Conservation (phyloP, 441 rosid species). For the Macaranga tanarius region DNA sequence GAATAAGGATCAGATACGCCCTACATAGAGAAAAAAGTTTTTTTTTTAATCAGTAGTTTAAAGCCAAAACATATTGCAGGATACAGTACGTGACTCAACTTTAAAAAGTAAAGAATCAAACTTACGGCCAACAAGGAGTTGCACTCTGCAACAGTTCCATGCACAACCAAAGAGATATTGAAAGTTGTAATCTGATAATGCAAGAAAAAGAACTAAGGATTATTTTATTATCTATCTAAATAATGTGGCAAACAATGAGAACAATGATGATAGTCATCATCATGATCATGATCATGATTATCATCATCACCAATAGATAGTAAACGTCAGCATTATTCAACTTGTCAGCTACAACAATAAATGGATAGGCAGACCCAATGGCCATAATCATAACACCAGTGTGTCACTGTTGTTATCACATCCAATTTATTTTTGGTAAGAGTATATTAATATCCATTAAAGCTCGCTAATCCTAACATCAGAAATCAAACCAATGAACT, state of each 20-base stretch:
- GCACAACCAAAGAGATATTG: conserved; percentile 84
- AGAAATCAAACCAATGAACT: neutral
- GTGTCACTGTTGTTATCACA: too few species aligned
- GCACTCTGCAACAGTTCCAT: conserved; percentile 77
- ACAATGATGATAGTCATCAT: neutral
- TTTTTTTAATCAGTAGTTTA: neutral
- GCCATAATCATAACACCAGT: neutral
- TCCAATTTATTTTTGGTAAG: too few species aligned
- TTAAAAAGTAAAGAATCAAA: conserved; percentile 10
- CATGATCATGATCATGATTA: neutral
- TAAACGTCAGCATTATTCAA: neutral
- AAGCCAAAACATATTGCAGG: neutral
- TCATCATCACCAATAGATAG: neutral
- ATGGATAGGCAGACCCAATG: conserved; percentile 1
- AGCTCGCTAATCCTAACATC: neutral
- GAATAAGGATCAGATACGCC: conserved; percentile 64
- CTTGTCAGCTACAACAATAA: neutral
- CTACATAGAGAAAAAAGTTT: conserved; percentile 36
- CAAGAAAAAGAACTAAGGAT: conserved; percentile 3
- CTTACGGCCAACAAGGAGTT: conserved; percentile 43
- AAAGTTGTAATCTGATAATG: conserved; percentile 77
- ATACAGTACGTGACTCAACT: neutral
- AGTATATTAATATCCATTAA: neutral
- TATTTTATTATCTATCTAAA: neutral
- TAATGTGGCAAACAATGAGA: neutral